These are phyloP conservation scores for Naumovozyma castellii DNA, from an alignment of 805 yeast species.

Conservation along the genomic window DNA sequence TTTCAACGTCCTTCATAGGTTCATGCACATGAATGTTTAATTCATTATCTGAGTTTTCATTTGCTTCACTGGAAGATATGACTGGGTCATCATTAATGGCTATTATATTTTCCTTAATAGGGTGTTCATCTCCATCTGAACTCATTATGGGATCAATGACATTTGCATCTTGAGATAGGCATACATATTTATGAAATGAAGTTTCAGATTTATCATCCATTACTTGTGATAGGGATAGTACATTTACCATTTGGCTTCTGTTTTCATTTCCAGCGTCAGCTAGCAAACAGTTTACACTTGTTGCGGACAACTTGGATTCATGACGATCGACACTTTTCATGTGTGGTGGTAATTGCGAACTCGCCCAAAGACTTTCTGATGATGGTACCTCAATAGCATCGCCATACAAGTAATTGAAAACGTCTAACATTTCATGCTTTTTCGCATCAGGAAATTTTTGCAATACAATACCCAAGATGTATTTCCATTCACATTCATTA, in stretches of 20 bases:
- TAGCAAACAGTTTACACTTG: too few relatives aligned
- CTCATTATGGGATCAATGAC: constrained; percentile 3
- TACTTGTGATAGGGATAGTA: constrained; percentile 22
- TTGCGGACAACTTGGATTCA: too few relatives aligned
- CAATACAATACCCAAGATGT: constrained; percentile 10
- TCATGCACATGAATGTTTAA: too few relatives aligned
- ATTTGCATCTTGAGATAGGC: not conserved
- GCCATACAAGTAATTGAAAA: constrained; percentile 22
- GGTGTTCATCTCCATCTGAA: constrained; percentile 2
- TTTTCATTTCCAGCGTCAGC: not conserved
- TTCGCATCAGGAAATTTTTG: constrained; percentile 18
- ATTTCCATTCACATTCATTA: constrained; percentile 25
- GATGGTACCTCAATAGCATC: not conserved
- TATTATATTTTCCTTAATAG: too few relatives aligned
- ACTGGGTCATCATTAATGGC: not conserved
- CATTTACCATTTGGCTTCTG: constrained; percentile 6
- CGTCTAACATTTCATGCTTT: constrained; percentile 14
- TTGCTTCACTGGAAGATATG: not conserved
- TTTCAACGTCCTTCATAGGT: not conserved
- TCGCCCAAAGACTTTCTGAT: constrained; percentile 14
- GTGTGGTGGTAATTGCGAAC: constrained; percentile 17
- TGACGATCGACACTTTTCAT: too few relatives aligned
- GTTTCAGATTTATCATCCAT: constrained; percentile 15
- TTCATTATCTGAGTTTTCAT: too few relatives aligned
- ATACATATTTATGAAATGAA: not conserved